Conservation (phyloP, 2,329 filamentous ascomycete species). For the Claviceps sp. region DNA sequence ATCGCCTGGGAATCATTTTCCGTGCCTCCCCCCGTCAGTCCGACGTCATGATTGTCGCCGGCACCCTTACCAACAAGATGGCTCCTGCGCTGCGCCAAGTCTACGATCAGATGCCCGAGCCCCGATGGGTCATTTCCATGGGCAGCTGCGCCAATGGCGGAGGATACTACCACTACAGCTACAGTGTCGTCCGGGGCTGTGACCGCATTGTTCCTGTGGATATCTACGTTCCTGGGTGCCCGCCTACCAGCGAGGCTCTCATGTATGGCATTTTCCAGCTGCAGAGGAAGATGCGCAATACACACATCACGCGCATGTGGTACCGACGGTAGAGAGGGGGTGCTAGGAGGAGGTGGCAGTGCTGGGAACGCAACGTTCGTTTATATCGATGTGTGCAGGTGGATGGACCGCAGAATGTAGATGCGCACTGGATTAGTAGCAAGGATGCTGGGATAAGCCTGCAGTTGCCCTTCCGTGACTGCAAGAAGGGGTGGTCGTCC, state of each 20-base stretch:
- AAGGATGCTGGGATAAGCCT: neutral
- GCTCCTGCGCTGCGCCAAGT: conserved; percentile 78
- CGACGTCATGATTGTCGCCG: conserved; percentile 88
- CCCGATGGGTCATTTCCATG: conserved; percentile 76
- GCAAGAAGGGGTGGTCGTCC: too few species aligned
- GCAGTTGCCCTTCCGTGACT: neutral
- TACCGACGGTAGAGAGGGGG: conserved; percentile 35
- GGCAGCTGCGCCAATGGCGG: conserved; percentile 75
- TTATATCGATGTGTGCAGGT: too few species aligned
- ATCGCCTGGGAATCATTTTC: conserved; percentile 82
- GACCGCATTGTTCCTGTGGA: conserved; percentile 69
- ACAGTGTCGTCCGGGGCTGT: conserved; percentile 61
- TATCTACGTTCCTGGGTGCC: conserved; percentile 67
- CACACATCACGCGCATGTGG: conserved; percentile 42
- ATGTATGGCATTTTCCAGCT: conserved; percentile 63
- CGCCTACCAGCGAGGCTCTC: conserved; percentile 46
- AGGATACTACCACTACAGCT: conserved; percentile 80
- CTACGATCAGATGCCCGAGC: conserved; percentile 93
- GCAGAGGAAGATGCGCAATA: conserved; percentile 61
- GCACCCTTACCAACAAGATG: conserved; percentile 94
- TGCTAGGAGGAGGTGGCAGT: neutral
- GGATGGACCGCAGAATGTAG: neutral
- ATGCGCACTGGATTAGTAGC: neutral
- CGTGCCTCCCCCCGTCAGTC: conserved; percentile 76
- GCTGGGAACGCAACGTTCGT: neutral